Conservation (phyloP, 2,329 filamentous ascomycete genomes). For the Microascus cirrosus region DNA sequence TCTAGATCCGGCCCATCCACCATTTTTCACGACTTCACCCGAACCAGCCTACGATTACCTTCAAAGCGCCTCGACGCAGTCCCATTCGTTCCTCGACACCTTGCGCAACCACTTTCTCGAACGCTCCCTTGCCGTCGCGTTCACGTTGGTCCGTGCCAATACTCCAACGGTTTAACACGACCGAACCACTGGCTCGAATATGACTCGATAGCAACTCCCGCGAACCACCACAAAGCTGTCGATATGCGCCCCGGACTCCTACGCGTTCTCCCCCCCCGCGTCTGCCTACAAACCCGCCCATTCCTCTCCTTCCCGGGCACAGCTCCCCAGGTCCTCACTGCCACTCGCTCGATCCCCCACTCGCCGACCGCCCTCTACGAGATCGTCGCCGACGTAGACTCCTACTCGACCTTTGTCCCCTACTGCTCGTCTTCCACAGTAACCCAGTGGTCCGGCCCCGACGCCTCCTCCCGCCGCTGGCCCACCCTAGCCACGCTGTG, state of each 20-base stretch:
- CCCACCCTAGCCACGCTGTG: constrained; percentile 70
- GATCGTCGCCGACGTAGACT: constrained; percentile 79
- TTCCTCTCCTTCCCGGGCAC: constrained; percentile 22
- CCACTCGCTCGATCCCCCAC: constrained; percentile 69
- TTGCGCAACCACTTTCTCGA: not conserved
- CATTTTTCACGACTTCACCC: not conserved
- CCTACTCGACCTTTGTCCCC: constrained; percentile 80
- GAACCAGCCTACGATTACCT: not conserved
- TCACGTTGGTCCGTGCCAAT: not conserved
- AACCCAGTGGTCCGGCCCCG: constrained; percentile 50
- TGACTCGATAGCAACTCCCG: not conserved
- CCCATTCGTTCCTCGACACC: not conserved
- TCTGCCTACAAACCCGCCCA: constrained; percentile 12
- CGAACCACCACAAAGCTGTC: not conserved
- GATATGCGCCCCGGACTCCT: constrained; percentile 1
- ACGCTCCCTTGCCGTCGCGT: not conserved
- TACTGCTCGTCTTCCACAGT: constrained; percentile 74
- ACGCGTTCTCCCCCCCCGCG: not conserved
- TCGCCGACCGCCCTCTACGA: constrained; percentile 59
- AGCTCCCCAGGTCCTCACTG: constrained; percentile 53
- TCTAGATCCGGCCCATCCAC: not conserved
- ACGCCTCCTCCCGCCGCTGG: constrained; percentile 33
- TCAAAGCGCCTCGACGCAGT: constrained; percentile 14
- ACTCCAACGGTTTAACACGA: constrained; percentile 7
- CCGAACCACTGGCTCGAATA: constrained; percentile 4